phyloP scores from a whole-genome alignment of 441 rosid genomes.

The California macrophylla region DNA sequence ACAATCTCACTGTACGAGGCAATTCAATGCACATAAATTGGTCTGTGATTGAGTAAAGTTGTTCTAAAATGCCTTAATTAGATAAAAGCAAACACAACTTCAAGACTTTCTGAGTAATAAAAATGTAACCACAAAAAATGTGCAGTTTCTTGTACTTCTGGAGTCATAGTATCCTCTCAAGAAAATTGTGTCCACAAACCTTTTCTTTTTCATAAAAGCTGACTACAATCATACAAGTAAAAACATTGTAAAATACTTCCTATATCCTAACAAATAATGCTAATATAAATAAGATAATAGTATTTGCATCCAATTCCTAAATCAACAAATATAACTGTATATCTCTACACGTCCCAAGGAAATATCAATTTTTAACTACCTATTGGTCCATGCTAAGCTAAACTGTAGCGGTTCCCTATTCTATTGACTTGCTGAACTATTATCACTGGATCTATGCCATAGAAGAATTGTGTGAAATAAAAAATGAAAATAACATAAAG shows the following conservation, averaged over 20 bases:
- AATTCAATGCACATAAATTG: neutral
- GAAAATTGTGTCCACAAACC: neutral
- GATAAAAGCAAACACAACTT: neutral
- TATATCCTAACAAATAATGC: neutral
- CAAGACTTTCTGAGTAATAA: neutral
- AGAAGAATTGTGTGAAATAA: neutral
- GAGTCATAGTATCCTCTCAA: neutral
- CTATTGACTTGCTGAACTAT: neutral
- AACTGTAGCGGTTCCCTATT: neutral
- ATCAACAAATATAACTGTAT: neutral
- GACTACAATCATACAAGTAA: neutral
- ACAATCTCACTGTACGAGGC: neutral
- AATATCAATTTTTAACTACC: neutral
- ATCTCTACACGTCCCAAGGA: neutral
- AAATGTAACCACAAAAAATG: neutral
- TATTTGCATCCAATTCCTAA: slow-evolving; percentile 1
- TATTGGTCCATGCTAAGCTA: neutral
- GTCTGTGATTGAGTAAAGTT: slow-evolving; percentile 1
- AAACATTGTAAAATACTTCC: neutral
- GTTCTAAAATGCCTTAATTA: neutral
- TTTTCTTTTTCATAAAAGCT: neutral
- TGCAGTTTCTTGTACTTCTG: neutral
- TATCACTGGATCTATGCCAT: neutral
- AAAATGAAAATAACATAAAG: neutral
- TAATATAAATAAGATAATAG: neutral